phyloP scores from a whole-genome alignment of 148 eudicot species.

The Vaccinium vitisidaea region DNA sequence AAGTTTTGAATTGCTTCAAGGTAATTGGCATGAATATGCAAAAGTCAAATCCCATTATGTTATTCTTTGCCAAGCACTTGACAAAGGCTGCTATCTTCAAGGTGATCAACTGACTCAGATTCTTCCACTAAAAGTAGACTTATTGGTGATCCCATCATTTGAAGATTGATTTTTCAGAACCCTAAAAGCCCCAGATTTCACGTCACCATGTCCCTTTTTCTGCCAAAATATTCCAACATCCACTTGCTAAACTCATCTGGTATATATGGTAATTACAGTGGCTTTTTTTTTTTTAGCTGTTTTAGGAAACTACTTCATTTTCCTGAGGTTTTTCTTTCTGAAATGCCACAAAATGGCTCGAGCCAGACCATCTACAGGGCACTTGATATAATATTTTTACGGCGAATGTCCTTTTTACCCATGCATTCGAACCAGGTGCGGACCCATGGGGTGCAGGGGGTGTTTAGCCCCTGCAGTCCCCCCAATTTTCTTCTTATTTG shows the following conservation, averaged over 20 bases:
- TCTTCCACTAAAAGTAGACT: neutral
- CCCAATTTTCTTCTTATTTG: too few relatives aligned
- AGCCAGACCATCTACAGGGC: neutral
- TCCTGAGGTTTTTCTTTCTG: neutral
- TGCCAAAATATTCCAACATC: neutral
- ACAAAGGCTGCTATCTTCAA: neutral
- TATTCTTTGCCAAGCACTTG: neutral
- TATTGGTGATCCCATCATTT: constrained; percentile 5
- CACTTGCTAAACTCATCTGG: neutral
- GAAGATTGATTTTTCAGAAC: neutral
- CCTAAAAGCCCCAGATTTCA: neutral
- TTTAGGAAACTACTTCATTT: neutral
- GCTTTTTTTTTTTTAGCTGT: neutral
- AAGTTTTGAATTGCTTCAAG: too few relatives aligned
- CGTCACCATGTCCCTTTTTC: neutral
- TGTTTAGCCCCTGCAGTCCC: too few relatives aligned
- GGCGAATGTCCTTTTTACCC: too few relatives aligned
- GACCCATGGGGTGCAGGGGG: too few relatives aligned
- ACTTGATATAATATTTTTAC: too few relatives aligned
- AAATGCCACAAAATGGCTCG: neutral
- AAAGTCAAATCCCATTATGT: constrained; percentile 1
- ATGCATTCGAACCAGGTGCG: too few relatives aligned
- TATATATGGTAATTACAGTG: neutral
- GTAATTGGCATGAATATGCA: neutral
- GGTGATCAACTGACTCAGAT: constrained; percentile 3